Percentiles rank a stretch among this genome's conserved stretches.
These are phyloP conservation scores for Gaertneriomyces sp. DNA, from an alignment of 192 early-diverging fungal genomes.

Conservation along the genomic window DNA sequence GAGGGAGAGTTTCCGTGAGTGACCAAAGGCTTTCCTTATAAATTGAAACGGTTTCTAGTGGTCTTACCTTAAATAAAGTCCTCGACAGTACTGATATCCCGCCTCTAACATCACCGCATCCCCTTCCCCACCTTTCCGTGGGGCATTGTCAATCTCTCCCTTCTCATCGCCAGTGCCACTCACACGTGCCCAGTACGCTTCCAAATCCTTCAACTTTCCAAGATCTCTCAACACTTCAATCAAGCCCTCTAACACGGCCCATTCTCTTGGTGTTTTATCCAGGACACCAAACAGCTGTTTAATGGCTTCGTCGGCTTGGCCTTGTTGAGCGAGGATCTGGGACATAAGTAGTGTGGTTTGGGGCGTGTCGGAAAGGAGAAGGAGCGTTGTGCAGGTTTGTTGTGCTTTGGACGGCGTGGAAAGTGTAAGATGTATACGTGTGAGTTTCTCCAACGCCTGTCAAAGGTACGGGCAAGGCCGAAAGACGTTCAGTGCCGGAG, in stretches of 20 bases:
- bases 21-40: background rate
- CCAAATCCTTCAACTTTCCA: conserved; percentile 44
- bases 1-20: no score
- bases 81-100: conserved; percentile 54
- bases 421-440: conserved; percentile 27
- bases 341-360: conserved; percentile 50
- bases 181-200: conserved; percentile 19
- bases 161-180: no score
- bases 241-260: conserved; percentile 32
- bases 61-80: conserved; percentile 39
- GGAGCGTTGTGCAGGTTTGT: conserved; percentile 38
- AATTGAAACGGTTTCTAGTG: background rate
- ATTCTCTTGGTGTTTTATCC: conserved; percentile 39
- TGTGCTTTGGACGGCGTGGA: conserved; percentile 47
- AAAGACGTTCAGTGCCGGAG: no score
- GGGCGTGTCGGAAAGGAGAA: conserved; percentile 31
- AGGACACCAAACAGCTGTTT: conserved; percentile 43
- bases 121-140: conserved; percentile 30
- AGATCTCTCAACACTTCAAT: conserved; percentile 45
- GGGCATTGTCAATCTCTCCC: no score
- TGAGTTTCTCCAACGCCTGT: no score
- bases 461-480: no score
- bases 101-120: conserved; percentile 35
- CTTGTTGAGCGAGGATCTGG: conserved; percentile 44
- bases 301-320: conserved; percentile 35